Conservation (phyloP, 305 asterid genomes). For the Fraxinus sp. region DNA sequence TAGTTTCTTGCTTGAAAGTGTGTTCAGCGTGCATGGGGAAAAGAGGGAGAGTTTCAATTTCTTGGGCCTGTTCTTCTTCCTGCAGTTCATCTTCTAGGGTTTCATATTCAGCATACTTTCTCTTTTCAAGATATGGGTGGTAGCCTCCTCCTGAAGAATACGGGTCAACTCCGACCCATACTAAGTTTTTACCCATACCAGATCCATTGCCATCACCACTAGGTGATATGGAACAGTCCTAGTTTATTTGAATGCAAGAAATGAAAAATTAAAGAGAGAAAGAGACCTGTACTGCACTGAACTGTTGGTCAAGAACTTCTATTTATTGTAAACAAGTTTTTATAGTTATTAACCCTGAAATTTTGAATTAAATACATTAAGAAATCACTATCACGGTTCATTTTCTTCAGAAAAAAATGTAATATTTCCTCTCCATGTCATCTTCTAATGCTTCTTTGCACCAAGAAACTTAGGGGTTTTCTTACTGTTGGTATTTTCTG, state of each 20-base stretch:
- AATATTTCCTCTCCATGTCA: neutral
- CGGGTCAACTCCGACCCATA: slow-evolving; percentile 57
- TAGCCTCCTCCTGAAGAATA: slow-evolving; percentile 20
- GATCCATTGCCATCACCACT: slow-evolving; percentile 31
- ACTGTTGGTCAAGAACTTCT: neutral
- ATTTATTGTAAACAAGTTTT: neutral
- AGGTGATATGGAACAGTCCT: slow-evolving; percentile 66
- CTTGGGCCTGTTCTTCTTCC: slow-evolving; percentile 26
- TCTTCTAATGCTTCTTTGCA: neutral
- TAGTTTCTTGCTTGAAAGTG: slow-evolving; percentile 27
- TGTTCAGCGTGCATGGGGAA: slow-evolving; percentile 78
- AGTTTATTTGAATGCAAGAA: neutral
- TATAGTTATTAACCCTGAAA: neutral
- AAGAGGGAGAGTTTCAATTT: slow-evolving; percentile 77
- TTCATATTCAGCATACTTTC: neutral
- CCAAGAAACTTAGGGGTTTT: neutral
- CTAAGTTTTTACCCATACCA: slow-evolving; percentile 40
- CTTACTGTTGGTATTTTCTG: neutral
- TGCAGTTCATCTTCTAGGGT: slow-evolving; percentile 12
- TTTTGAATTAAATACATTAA: neutral
- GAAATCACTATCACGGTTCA: neutral
- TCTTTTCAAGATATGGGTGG: neutral
- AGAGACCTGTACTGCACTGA: neutral
- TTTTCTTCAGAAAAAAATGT: neutral
- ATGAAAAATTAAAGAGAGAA: neutral